Conservation (phyloP, 2,329 filamentous ascomycete genomes). For the Trichoderma sp. region DNA sequence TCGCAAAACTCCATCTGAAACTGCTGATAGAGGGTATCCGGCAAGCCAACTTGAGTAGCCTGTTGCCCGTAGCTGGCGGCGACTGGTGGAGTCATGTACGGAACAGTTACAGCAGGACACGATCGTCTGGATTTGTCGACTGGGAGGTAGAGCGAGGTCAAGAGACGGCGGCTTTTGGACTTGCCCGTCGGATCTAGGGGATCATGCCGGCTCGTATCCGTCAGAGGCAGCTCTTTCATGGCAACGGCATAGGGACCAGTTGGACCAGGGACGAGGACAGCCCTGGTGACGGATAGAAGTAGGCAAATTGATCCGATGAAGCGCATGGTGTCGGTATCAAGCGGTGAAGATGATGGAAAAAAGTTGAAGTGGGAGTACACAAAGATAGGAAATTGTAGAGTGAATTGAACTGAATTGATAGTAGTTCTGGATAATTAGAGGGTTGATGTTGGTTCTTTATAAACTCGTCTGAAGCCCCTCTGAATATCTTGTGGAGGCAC, state of each 20-base stretch:
- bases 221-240: constrained; percentile 30
- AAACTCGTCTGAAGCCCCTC: neutral
- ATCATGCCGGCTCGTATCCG: constrained; percentile 35
- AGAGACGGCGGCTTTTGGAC: constrained; percentile 26
- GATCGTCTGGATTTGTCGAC: constrained; percentile 26
- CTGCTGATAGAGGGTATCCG: constrained; percentile 33
- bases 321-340: neutral
- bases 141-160: constrained; percentile 37
- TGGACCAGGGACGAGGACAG: constrained; percentile 32
- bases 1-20: constrained; percentile 33
- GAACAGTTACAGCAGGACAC: constrained; percentile 26
- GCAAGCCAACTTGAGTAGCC: constrained; percentile 32
- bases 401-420: neutral
- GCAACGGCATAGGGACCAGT: constrained; percentile 36
- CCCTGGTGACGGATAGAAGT: constrained; percentile 25
- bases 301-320: constrained; percentile 24
- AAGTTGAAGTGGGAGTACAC: neutral
- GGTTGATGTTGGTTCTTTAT: neutral
- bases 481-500: neutral
- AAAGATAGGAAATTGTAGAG: neutral
- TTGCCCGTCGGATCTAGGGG: constrained; percentile 36
- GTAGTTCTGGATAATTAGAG: neutral
- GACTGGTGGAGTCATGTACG: constrained; percentile 40
- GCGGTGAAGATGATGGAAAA: neutral
- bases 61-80: constrained; percentile 34